These are phyloP conservation scores for Graphilbum fragrans DNA, from an alignment of 2,329 filamentous ascomycete genomes.

Conservation along the genomic window DNA sequence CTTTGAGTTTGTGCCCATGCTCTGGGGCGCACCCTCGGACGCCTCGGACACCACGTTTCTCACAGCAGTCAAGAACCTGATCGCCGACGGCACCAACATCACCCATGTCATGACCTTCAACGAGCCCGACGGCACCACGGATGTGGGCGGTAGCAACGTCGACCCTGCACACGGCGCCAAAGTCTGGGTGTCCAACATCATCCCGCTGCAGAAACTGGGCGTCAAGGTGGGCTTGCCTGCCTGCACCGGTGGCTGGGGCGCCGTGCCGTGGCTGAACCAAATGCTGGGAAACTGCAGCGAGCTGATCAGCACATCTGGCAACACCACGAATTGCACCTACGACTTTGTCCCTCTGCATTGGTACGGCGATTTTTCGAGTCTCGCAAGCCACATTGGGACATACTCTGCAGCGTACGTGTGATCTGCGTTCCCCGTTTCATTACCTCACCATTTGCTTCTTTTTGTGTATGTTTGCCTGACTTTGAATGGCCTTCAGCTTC, in stretches of 20 bases:
- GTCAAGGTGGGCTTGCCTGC: slow-evolving; percentile 59
- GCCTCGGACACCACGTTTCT: slow-evolving; percentile 47
- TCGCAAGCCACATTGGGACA: slow-evolving; percentile 55
- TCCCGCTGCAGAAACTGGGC: slow-evolving; percentile 52
- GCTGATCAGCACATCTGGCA: slow-evolving; percentile 33
- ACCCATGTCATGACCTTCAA: slow-evolving; percentile 65
- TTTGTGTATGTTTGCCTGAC: slow-evolving; percentile 3
- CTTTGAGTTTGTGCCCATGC: slow-evolving; percentile 71
- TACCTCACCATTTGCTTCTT: not conserved
- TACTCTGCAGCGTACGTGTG: slow-evolving; percentile 30
- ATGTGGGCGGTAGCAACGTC: slow-evolving; percentile 51
- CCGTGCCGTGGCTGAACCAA: slow-evolving; percentile 54
- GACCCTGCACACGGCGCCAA: slow-evolving; percentile 47
- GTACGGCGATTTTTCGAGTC: slow-evolving; percentile 57
- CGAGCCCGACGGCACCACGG: slow-evolving; percentile 53
- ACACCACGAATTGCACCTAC: slow-evolving; percentile 41
- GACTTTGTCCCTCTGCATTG: slow-evolving; percentile 55
- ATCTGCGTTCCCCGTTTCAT: slow-evolving; percentile 1
- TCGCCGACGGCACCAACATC: slow-evolving; percentile 44
- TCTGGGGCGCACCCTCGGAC: slow-evolving; percentile 50
- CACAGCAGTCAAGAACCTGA: slow-evolving; percentile 40
- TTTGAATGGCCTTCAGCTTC: slow-evolving; percentile 27
- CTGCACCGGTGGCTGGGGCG: slow-evolving; percentile 48
- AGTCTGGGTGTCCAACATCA: slow-evolving; percentile 59
- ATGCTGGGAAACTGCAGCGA: slow-evolving; percentile 54